Conservation (phyloP, 352 stramenopile genomes). For the Aphanomyces euteiches region DNA sequence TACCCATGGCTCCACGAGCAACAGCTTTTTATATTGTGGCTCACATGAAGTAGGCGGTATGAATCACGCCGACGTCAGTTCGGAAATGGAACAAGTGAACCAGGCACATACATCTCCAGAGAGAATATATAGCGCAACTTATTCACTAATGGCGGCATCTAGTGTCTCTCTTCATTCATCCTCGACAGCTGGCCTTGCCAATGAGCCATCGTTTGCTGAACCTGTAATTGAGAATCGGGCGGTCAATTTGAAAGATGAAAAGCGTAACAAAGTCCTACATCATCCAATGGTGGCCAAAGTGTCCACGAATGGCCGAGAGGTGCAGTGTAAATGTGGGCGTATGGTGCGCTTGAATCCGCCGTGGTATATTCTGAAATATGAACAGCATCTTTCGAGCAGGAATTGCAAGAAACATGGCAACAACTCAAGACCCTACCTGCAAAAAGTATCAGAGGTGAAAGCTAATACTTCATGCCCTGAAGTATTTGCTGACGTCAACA, state of each 20-base stretch:
- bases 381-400: conserved; percentile 78
- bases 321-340: conserved; percentile 67
- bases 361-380: conserved; percentile 84
- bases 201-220: too few species aligned
- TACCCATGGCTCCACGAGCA: too few species aligned
- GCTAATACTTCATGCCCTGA: not conserved
- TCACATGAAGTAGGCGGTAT: too few species aligned
- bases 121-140: too few species aligned
- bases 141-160: too few species aligned
- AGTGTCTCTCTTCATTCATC: too few species aligned
- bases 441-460: not conserved
- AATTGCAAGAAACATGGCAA: conserved; percentile 45
- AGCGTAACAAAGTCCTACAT: conserved; percentile 48
- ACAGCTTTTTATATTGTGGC: too few species aligned
- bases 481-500: not conserved
- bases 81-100: too few species aligned
- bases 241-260: conserved; percentile 42
- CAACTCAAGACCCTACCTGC: not conserved
- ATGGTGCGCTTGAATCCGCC: conserved; percentile 68
- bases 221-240: too few species aligned
- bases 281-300: conserved; percentile 57
- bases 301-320: conserved; percentile 46
- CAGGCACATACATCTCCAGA: too few species aligned
- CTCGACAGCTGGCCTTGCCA: too few species aligned
- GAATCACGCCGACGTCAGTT: too few species aligned